Conservation (phyloP, 2,329 filamentous ascomycete genomes). For the Talaromyces albobiverticillius region DNA sequence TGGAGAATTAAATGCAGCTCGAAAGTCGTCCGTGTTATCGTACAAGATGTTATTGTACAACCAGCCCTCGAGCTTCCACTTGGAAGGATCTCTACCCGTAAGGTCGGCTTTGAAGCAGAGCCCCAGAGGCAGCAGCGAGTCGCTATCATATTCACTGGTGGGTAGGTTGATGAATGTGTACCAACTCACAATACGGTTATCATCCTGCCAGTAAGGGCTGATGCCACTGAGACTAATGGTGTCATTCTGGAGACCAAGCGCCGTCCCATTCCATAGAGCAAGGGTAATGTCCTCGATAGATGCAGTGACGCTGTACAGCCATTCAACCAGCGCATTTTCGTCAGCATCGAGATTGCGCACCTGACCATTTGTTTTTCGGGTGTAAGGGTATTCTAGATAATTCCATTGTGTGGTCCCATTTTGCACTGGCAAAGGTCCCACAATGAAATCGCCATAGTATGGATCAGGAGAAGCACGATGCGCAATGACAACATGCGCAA, state of each 20-base stretch:
- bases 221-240: slow-evolving; percentile 4
- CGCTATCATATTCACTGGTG: background rate
- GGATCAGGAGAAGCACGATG: slow-evolving; percentile 1
- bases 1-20: slow-evolving; percentile 33
- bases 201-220: slow-evolving; percentile 1
- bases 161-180: background rate
- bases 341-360: background rate
- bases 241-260: slow-evolving; percentile 6
- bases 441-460: slow-evolving; percentile 1
- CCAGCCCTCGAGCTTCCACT: slow-evolving; percentile 54
- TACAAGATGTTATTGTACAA: slow-evolving; percentile 57
- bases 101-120: slow-evolving; percentile 39
- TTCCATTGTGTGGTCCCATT: background rate
- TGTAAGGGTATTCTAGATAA: background rate
- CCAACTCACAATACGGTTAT: background rate
- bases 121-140: background rate
- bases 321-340: background rate
- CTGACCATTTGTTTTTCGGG: background rate
- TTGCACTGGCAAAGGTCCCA: slow-evolving; percentile 3
- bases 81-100: slow-evolving; percentile 49
- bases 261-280: slow-evolving; percentile 2
- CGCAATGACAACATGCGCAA: slow-evolving; percentile 6
- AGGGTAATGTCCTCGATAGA: slow-evolving; percentile 7
- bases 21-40: slow-evolving; percentile 47
- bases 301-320: slow-evolving; percentile 2